phyloP scores from a whole-genome alignment of 495 filamentous ascomycete genomes.

The Pseudevernia furfuracea region DNA sequence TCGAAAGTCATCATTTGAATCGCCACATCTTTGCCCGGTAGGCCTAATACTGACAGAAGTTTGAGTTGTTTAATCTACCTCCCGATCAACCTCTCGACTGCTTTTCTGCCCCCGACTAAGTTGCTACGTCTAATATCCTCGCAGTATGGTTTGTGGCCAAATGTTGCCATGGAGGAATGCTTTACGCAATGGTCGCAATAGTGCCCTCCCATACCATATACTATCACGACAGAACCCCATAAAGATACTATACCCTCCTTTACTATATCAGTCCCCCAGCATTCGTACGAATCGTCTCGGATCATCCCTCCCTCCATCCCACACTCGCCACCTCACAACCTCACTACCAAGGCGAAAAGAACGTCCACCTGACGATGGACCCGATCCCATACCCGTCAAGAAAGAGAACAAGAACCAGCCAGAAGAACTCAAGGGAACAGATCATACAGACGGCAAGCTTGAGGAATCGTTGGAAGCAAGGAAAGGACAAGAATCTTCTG shows the following conservation, averaged over 20 bases:
- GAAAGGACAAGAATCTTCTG: slow-evolving; percentile 30
- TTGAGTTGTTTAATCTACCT: not conserved
- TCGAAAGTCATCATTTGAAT: not conserved
- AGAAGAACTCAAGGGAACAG: slow-evolving; percentile 31
- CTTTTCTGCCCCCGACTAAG: not conserved
- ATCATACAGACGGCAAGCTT: slow-evolving; percentile 32
- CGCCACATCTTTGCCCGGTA: not conserved
- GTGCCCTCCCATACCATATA: slow-evolving; percentile 1
- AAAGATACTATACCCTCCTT: not conserved
- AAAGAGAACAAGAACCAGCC: slow-evolving; percentile 30
- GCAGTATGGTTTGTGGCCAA: slow-evolving; percentile 49
- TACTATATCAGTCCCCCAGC: not conserved
- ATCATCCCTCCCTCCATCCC: slow-evolving; percentile 25
- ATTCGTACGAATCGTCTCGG: slow-evolving; percentile 33
- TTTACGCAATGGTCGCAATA: slow-evolving; percentile 32
- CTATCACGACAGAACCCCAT: not conserved
- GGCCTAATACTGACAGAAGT: not conserved
- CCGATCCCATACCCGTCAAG: slow-evolving; percentile 37
- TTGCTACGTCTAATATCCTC: not conserved
- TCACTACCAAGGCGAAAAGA: slow-evolving; percentile 25
- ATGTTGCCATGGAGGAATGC: slow-evolving; percentile 50
- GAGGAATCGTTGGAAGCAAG: slow-evolving; percentile 36
- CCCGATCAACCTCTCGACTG: not conserved
- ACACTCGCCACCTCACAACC: slow-evolving; percentile 21
- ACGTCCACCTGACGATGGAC: slow-evolving; percentile 25